A percentile compares a stretch with the other conserved stretches of the same genome.
These are phyloP conservation scores for Rubroshorea leprosula DNA, from an alignment of 345 rosid genomes.

Conservation along the genomic window DNA sequence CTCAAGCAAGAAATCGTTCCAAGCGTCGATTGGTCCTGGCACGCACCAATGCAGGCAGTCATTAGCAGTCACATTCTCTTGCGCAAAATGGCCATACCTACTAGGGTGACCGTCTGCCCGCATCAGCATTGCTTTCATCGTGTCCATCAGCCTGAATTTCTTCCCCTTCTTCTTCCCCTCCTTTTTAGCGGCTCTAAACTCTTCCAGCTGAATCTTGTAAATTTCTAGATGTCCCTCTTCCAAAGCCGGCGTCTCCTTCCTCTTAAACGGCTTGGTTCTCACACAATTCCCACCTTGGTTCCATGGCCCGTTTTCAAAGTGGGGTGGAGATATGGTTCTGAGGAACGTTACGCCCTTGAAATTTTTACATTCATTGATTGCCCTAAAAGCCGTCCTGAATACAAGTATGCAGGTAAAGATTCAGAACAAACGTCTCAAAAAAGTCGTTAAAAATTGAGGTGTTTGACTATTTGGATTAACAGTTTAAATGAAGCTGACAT, in stretches of 20 bases:
- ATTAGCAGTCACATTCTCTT: slow-evolving; percentile 64
- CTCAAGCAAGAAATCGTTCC: slow-evolving; percentile 73
- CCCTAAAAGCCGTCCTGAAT: slow-evolving; percentile 58
- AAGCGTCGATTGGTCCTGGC: slow-evolving; percentile 83
- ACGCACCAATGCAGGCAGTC: slow-evolving; percentile 96
- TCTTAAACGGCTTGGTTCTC: slow-evolving; percentile 48
- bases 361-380: slow-evolving; percentile 39
- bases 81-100: slow-evolving; percentile 53
- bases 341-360: slow-evolving; percentile 57
- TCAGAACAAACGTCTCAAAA: no score
- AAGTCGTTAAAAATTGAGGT: no score
- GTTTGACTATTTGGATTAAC: no score
- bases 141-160: slow-evolving; percentile 56
- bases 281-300: slow-evolving; percentile 74
- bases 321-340: slow-evolving; percentile 70
- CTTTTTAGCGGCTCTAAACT: slow-evolving; percentile 46
- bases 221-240: slow-evolving; percentile 44
- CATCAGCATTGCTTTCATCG: slow-evolving; percentile 48
- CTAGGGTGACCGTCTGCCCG: slow-evolving; percentile 86
- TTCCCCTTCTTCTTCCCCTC: slow-evolving; percentile 49
- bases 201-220: slow-evolving; percentile 68
- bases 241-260: no score
- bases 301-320: slow-evolving; percentile 80
- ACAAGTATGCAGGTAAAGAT: background rate
- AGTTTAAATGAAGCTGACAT: no score